phyloP scores from a whole-genome alignment of 805 yeast species.

The Debaryomyces tyrocola region DNA sequence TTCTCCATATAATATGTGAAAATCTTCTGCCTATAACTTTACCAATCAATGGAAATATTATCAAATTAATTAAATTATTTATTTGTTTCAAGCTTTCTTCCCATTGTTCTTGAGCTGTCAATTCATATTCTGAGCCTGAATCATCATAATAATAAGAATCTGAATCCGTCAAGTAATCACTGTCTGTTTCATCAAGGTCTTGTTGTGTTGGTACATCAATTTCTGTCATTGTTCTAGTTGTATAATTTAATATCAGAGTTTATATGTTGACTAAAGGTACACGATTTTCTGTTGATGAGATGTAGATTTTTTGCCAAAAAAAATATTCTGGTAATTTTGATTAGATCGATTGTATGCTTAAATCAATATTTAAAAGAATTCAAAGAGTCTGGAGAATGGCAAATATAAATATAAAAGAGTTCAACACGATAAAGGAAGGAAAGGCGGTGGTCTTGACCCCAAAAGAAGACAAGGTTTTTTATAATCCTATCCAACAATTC shows the following conservation, averaged over 20 bases:
- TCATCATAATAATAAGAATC: slow-evolving; percentile 16
- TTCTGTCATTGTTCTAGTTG: slow-evolving; percentile 1
- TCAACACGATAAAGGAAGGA: slow-evolving; percentile 63
- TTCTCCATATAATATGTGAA: slow-evolving; percentile 44
- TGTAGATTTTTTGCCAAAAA: neutral
- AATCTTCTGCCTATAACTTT: slow-evolving; percentile 64
- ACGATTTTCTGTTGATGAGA: neutral
- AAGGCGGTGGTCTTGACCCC: slow-evolving; percentile 80
- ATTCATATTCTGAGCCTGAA: slow-evolving; percentile 16
- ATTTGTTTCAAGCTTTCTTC: slow-evolving; percentile 65
- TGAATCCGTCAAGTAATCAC: slow-evolving; percentile 4
- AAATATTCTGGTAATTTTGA: neutral
- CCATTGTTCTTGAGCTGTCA: slow-evolving; percentile 70
- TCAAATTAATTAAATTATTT: slow-evolving; percentile 54
- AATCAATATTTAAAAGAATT: neutral
- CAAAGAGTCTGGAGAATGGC: neutral
- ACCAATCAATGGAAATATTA: slow-evolving; percentile 66
- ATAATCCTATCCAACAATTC: slow-evolving; percentile 95
- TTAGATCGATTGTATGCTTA: neutral
- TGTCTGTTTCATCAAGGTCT: slow-evolving; percentile 10
- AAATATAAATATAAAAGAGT: slow-evolving; percentile 25
- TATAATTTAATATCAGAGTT: neutral
- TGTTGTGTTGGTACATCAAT: neutral
- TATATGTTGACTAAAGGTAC: neutral
- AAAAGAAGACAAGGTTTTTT: slow-evolving; percentile 80